A percentile compares a stretch with the other conserved stretches of the same genome.
Evolutionary conservation across 2,329 filamentous ascomycete genomes (phyloP).

Genomic region (Alternaria gaisen): DNA sequence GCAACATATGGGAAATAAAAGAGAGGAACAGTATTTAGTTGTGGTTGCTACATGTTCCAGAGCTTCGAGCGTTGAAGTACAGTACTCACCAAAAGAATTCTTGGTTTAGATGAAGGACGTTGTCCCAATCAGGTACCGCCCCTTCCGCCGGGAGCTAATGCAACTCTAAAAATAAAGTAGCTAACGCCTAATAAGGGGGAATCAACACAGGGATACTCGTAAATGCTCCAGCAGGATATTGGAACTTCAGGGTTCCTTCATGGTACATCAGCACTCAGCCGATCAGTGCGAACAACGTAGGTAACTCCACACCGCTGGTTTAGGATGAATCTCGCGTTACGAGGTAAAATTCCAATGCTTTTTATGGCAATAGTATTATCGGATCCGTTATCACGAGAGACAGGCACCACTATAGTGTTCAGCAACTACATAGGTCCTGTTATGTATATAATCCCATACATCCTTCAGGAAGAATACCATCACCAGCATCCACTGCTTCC

Average conservation of each 20-base stretch:
- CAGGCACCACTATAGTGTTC: not conserved
- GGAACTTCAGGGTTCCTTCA: not conserved
- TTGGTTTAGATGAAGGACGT: not conserved
- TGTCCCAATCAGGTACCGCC: not conserved
- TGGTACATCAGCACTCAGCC: not conserved
- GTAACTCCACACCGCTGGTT: not conserved
- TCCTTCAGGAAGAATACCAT: not conserved
- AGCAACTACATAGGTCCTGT: not conserved
- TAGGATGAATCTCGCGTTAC: not conserved
- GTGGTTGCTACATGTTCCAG: too few relatives aligned
- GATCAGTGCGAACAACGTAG: not conserved
- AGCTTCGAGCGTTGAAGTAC: too few relatives aligned
- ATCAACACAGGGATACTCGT: not conserved
- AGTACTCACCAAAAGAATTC: too few relatives aligned
- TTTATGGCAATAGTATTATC: not conserved
- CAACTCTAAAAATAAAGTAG: not conserved
- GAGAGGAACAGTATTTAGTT: too few relatives aligned
- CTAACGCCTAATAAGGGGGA: conserved; percentile 1
- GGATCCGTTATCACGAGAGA: not conserved
- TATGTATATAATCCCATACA: not conserved
- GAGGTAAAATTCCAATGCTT: not conserved
- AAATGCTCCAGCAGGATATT: not conserved
- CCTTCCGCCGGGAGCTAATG: not conserved
- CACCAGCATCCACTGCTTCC: not conserved
- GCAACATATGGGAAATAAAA: too few relatives aligned